A percentile compares a stretch with the other conserved stretches of the same genome.
Conservation (phyloP, 2,329 filamentous ascomycete genomes). For the Achaetomium macrosporum region DNA sequence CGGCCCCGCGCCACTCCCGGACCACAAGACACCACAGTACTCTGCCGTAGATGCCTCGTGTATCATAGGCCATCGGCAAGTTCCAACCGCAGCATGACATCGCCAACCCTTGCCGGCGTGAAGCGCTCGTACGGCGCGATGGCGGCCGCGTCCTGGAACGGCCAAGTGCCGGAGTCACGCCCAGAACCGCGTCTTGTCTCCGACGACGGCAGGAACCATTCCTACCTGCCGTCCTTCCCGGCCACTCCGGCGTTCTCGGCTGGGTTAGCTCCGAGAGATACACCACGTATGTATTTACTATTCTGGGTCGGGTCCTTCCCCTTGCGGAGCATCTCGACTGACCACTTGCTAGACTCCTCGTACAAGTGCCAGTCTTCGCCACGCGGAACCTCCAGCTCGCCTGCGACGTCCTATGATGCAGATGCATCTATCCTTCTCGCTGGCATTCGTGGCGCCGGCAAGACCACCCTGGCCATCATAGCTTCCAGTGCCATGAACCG, state of each 20-base stretch:
- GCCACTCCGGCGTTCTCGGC: neutral
- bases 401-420: conserved; percentile 40
- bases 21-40: neutral
- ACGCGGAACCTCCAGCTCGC: conserved; percentile 12
- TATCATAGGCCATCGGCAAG: neutral
- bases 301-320: neutral
- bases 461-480: conserved; percentile 70
- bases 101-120: conserved; percentile 18
- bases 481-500: conserved; percentile 65
- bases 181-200: conserved; percentile 6
- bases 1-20: neutral
- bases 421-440: conserved; percentile 68
- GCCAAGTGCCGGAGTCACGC: neutral
- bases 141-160: conserved; percentile 15
- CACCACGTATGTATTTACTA: neutral
- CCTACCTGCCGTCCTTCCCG: neutral
- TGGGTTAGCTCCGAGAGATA: conserved; percentile 6
- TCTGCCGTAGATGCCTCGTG: neutral
- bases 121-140: conserved; percentile 26
- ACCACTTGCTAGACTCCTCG: conserved; percentile 15
- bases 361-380: conserved; percentile 18
- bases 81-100: conserved; percentile 17
- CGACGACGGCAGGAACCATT: conserved; percentile 1
- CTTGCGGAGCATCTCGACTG: neutral
- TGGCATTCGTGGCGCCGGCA: conserved; percentile 68